Base-by-base conservation (phyloP, 345 rosid genomes). In the Mercurialis annua region DNA sequence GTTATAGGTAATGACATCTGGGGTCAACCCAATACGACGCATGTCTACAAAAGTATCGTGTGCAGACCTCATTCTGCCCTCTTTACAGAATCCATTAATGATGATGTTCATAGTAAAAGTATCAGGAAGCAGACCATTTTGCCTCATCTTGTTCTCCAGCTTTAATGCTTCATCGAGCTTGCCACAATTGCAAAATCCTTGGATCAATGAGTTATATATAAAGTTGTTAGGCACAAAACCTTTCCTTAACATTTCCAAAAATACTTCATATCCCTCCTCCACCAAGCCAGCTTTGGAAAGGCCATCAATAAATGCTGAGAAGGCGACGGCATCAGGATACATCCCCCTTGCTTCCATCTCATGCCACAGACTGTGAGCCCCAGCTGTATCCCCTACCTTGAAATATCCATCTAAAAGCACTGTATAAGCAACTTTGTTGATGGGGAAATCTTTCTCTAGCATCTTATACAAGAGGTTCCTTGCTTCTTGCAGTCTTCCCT, bases 1-100 rank as follows among this genome's bases (percentile, higher is more conserved):
- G 76, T 89, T 89, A 81, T 83, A 87, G 5, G 90, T 85, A 52
- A 87, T 82, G 69, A 80, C 74, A 81, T 89, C 92, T 0, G 90
- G 88, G 66, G 67, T 67, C 68, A 89, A 43, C 44, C 96, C 92
- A 20, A 30, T 52, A 40, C 47, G 67, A 55, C 78, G 75, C 83
- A 89, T 87, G 59, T 80, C 73, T 71, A 65, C 59, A 51, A 77
- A 81, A 10, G 64, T 71, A 68, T 78, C 78, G 54, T 77, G 30
- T 1, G 96, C 92, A 52, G 80, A 71, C 72, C 72, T 81, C 87
- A 89, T 73, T 48, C 64, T 70, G 36, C 84, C 85, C 26, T 64
- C 80, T 77, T 77, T 85, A 73, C 96, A 89, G 66, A 77, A 80
- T n/a, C 89, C 86, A 57, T 77, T 76, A 36, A 89, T 87, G 66